A percentile compares a stretch with the other conserved stretches of the same genome.
These are phyloP conservation scores for Eucalyptus curtisii DNA, from an alignment of 345 rosid genomes.

Conservation along the genomic window DNA sequence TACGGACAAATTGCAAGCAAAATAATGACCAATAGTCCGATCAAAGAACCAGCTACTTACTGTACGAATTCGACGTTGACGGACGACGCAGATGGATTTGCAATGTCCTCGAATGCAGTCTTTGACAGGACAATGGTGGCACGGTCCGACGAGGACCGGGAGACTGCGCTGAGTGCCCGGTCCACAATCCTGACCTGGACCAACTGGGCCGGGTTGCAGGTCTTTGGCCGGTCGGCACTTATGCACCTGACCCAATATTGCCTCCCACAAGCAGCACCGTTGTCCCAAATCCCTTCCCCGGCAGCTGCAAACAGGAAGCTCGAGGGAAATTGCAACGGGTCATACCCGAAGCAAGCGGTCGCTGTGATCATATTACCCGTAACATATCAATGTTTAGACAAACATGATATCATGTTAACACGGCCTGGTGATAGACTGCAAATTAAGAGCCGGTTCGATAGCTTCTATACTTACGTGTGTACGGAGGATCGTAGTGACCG, in stretches of 20 bases:
- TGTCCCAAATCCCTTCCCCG: conserved; percentile 58
- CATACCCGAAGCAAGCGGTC: conserved; percentile 37
- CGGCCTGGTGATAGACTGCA: accelerated
- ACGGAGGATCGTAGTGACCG: conserved; percentile 24
- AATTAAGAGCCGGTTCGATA: neutral
- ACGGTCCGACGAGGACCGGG: conserved; percentile 12
- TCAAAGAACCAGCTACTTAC: conserved; percentile 6
- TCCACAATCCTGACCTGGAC: conserved; percentile 36
- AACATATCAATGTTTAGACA: neutral
- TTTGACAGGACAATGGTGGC: conserved; percentile 34
- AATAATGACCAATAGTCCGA: neutral
- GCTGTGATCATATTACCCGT: conserved; percentile 11
- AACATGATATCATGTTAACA: neutral
- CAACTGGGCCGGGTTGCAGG: conserved; percentile 13
- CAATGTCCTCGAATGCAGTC: conserved; percentile 22
- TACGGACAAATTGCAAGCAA: neutral
- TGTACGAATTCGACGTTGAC: conserved; percentile 35
- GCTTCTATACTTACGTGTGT: conserved; percentile 19
- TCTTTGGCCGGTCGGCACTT: conserved; percentile 11
- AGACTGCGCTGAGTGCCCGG: conserved; percentile 13
- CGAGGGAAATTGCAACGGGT: conserved; percentile 28
- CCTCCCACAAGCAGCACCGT: conserved; percentile 52
- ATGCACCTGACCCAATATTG: conserved; percentile 43
- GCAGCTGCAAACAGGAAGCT: conserved; percentile 43
- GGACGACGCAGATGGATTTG: neutral